phyloP scores from a whole-genome alignment of 2,329 filamentous ascomycete species.

The Fusarium hainanense region DNA sequence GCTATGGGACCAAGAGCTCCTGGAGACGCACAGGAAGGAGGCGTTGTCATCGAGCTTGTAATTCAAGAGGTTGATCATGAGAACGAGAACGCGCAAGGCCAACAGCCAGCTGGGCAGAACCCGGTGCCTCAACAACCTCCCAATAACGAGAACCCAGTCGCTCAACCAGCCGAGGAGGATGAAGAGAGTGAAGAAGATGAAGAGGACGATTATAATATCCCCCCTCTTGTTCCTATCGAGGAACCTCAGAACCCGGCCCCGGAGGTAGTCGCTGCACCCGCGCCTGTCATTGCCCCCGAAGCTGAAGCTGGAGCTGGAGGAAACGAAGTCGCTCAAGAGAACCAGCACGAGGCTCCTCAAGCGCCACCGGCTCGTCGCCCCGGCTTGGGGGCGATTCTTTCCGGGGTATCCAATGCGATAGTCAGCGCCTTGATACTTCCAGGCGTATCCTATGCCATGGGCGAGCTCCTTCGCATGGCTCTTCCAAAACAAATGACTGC shows the following conservation, averaged over 20 bases:
- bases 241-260: background rate
- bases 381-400: constrained; percentile 53
- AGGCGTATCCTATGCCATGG: constrained; percentile 80
- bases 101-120: constrained; percentile 36
- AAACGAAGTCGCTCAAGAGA: constrained; percentile 10
- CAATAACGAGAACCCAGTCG: constrained; percentile 9
- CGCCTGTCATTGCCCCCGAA: background rate
- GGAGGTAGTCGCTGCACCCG: background rate
- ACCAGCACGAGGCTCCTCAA: constrained; percentile 50
- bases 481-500: constrained; percentile 77
- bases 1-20: constrained; percentile 34
- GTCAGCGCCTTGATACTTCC: constrained; percentile 78
- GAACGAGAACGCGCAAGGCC: constrained; percentile 54
- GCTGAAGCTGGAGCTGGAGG: constrained; percentile 5
- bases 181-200: background rate
- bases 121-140: constrained; percentile 13
- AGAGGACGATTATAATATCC: background rate
- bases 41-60: constrained; percentile 51
- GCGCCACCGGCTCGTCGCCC: constrained; percentile 51
- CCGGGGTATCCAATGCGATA: constrained; percentile 60
- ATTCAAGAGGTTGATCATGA: constrained; percentile 53
- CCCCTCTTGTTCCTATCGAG: background rate
- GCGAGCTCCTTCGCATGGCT: constrained; percentile 75
- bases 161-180: background rate
- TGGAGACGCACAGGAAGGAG: constrained; percentile 39